Evolutionary conservation across 306 rosid species (phyloP), one percentile per base, ranked within the genome.

Genomic region (Sesbania bispinosa): DNA sequence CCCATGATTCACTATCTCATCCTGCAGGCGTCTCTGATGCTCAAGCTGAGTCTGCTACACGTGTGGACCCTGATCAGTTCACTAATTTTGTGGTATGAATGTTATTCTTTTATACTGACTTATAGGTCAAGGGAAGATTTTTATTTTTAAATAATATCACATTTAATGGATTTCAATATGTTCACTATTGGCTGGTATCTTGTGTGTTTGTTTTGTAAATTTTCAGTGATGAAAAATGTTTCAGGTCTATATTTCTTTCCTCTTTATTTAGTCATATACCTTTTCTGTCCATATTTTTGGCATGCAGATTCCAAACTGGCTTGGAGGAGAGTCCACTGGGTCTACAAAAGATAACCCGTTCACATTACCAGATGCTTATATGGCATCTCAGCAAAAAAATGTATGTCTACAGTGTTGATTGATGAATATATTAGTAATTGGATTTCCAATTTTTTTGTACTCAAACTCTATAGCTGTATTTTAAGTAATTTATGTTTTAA

Each of bases 1-100:
- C 96, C 39, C 99, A 95, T 39, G 99, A 95, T 92, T 91, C 99
- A 52, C 82, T 95, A 82, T 95, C 99, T 80, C 99, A 95, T 80
- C 97, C 99, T 23, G 97, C 99, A 20, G 99, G 99, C 81, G 96
- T 86, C 46, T 88, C 96, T 76, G 99, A 91, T 73, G 96, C 69
- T 65, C 99, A 89, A 84, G 84, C 96, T 14, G 97, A 91, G 90
- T 80, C 96, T 5, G 99, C 96, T 66, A 20, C 84, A 30, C 79
- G 73, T 57, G 57, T 89, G 62, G 99, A 89, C 66, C 85, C 96
- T 29, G 99, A 95, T 38, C 99, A 89, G 73, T 95, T 95, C 73
- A 91, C 96, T 46, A 86, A 79, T 62, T 89, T 95, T 81, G 84
- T 91, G 99, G 99, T 95, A 83, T 19, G 69, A 13, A 43, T 67